Conservation (phyloP, 306 rosid genomes). For the Phaseolus lunatus region DNA sequence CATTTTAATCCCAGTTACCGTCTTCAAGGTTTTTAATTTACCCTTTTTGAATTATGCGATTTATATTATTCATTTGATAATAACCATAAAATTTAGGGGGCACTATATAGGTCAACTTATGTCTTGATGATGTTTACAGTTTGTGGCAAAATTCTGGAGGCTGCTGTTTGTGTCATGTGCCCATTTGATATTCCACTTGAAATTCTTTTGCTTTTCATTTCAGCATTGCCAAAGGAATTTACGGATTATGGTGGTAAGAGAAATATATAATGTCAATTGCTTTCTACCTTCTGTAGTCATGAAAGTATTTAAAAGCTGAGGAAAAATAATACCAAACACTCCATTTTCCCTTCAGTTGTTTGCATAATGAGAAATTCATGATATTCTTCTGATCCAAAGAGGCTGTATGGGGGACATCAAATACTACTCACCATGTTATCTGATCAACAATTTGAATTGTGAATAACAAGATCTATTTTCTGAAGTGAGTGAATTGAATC, state of each 20-base stretch:
- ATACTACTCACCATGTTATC: background rate
- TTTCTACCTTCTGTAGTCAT: slow-evolving; percentile 27
- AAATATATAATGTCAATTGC: slow-evolving; percentile 33
- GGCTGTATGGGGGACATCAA: slow-evolving; percentile 29
- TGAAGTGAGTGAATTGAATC: background rate
- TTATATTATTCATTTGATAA: slow-evolving; percentile 32
- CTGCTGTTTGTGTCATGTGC: slow-evolving; percentile 79
- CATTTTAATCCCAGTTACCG: slow-evolving; percentile 98
- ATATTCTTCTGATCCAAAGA: slow-evolving; percentile 26
- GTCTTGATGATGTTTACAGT: slow-evolving; percentile 59
- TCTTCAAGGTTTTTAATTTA: slow-evolving; percentile 67
- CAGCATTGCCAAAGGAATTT: slow-evolving; percentile 84
- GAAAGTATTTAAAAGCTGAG: background rate
- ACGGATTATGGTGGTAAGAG: slow-evolving; percentile 81
- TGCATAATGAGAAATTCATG: background rate
- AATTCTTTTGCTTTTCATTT: slow-evolving; percentile 73
- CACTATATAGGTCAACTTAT: slow-evolving; percentile 42
- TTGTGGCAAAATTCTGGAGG: slow-evolving; percentile 78
- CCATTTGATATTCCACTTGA: slow-evolving; percentile 74
- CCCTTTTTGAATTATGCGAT: slow-evolving; percentile 53
- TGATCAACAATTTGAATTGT: background rate
- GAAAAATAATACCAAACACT: slow-evolving; percentile 20
- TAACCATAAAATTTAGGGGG: slow-evolving; percentile 36
- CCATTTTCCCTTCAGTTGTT: slow-evolving; percentile 20
- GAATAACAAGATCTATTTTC: background rate